Evolutionary conservation across 352 stramenopile genomes (phyloP).

Genomic region (Pythium guiyangense): DNA sequence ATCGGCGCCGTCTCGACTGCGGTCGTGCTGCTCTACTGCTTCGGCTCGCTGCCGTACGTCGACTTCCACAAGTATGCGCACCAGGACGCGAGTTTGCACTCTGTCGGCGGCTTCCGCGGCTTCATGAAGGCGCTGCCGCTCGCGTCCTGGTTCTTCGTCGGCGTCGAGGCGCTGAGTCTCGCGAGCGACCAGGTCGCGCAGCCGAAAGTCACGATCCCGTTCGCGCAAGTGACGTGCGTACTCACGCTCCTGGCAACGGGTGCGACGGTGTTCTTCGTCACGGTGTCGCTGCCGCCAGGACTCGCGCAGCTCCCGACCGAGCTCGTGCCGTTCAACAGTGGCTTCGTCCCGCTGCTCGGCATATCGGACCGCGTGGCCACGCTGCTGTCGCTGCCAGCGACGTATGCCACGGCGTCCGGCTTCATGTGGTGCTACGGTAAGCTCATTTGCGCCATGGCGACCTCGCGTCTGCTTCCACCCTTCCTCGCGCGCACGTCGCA

Average conservation of each 20-base stretch:
- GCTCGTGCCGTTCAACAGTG: slow-evolving; percentile 23
- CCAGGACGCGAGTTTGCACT: no score
- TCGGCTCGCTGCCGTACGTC: slow-evolving; percentile 15
- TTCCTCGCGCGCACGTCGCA: slow-evolving; percentile 20
- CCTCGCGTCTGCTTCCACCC: slow-evolving; percentile 29
- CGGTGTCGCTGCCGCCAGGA: no score
- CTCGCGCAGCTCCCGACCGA: slow-evolving; percentile 17
- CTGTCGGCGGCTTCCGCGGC: no score
- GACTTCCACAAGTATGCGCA: slow-evolving; percentile 1
- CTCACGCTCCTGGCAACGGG: no score
- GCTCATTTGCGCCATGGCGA: slow-evolving; percentile 44
- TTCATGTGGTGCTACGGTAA: slow-evolving; percentile 60
- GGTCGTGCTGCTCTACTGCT: slow-evolving; percentile 17
- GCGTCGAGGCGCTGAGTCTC: no score
- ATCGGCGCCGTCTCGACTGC: slow-evolving; percentile 8
- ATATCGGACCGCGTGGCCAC: slow-evolving; percentile 17
- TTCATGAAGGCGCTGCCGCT: no score
- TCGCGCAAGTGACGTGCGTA: no score
- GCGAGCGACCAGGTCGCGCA: no score
- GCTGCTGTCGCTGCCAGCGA: slow-evolving; percentile 40
- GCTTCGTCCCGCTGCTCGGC: slow-evolving; percentile 25
- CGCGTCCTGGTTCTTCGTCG: no score
- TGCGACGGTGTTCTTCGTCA: no score
- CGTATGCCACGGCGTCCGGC: slow-evolving; percentile 44
- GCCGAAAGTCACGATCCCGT: no score